phyloP scores from a whole-genome alignment of 139 green algal genomes.

The Chlorella sp. region DNA sequence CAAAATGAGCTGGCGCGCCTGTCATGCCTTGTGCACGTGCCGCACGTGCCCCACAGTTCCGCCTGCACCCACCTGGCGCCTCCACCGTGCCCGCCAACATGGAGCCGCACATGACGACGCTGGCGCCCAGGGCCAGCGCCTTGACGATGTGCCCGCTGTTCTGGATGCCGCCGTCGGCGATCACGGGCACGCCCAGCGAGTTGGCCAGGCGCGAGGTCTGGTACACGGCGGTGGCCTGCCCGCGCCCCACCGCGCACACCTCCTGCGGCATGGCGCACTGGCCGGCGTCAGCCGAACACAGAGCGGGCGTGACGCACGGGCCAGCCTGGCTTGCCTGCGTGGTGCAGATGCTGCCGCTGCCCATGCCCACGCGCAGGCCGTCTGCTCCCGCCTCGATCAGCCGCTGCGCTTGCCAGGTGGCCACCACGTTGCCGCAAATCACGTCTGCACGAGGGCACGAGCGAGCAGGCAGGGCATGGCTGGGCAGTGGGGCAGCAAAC shows the following conservation, averaged over 20 bases:
- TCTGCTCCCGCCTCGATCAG: constrained; percentile 85
- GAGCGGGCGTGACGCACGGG: no score
- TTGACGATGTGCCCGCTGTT: constrained; percentile 97
- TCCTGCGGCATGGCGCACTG: constrained; percentile 37
- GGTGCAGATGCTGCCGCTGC: constrained; percentile 98
- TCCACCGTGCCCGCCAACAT: constrained; percentile 96
- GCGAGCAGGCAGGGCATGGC: no score
- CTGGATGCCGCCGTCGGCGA: constrained; percentile 94
- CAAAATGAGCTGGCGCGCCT: neutral
- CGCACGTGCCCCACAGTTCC: neutral
- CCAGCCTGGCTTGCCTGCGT: constrained; percentile 71
- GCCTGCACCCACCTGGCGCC: constrained; percentile 69
- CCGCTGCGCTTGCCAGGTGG: constrained; percentile 41
- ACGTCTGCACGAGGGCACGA: no score
- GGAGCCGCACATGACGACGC: constrained; percentile 94
- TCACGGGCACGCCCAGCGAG: constrained; percentile 82
- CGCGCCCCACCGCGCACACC: constrained; percentile 96
- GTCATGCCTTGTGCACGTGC: neutral
- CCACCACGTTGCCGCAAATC: constrained; percentile 96
- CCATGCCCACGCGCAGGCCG: constrained; percentile 96
- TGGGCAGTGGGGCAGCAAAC: no score
- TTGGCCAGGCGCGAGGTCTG: constrained; percentile 70
- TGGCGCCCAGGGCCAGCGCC: constrained; percentile 93
- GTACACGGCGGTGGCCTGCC: constrained; percentile 96
- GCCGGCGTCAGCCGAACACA: no score